Percentiles rank a stretch among this genome's conserved stretches.
Evolutionary conservation across 139 green algal genomes (phyloP).

Genomic region (Micromonas pusilla): DNA sequence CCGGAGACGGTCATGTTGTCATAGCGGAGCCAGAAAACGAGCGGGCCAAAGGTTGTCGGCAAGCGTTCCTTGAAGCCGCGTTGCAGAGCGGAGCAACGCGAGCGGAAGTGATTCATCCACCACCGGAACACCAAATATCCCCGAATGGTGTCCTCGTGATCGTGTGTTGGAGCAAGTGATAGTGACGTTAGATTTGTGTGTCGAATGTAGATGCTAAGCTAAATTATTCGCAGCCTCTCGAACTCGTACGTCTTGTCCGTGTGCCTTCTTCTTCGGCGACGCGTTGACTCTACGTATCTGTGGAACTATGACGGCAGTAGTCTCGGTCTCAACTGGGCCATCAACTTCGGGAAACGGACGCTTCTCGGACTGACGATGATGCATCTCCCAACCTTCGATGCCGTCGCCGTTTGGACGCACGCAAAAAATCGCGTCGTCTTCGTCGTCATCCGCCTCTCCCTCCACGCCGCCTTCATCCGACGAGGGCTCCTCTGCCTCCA

Average conservation of each 20-base stretch:
- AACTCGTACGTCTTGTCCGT: too few relatives aligned
- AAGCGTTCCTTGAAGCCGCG: neutral
- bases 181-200: too few relatives aligned
- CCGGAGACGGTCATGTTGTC: neutral
- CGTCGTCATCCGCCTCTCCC: neutral
- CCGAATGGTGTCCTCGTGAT: too few relatives aligned
- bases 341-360: neutral
- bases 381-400: neutral
- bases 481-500: neutral
- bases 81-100: neutral
- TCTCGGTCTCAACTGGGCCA: neutral
- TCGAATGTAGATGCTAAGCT: too few relatives aligned
- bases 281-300: too few relatives aligned
- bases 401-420: neutral
- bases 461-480: neutral
- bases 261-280: too few relatives aligned
- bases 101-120: too few relatives aligned
- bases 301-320: neutral
- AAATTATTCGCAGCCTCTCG: too few relatives aligned
- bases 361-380: neutral
- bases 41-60: neutral
- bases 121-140: too few relatives aligned
- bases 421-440: neutral
- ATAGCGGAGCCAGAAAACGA: neutral
- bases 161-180: too few relatives aligned